Evolutionary conservation across 2,329 filamentous ascomycete genomes (phyloP), one percentile per base, ranked within the genome.

Genomic region (Gnomoniopsis smithogilvyi): DNA sequence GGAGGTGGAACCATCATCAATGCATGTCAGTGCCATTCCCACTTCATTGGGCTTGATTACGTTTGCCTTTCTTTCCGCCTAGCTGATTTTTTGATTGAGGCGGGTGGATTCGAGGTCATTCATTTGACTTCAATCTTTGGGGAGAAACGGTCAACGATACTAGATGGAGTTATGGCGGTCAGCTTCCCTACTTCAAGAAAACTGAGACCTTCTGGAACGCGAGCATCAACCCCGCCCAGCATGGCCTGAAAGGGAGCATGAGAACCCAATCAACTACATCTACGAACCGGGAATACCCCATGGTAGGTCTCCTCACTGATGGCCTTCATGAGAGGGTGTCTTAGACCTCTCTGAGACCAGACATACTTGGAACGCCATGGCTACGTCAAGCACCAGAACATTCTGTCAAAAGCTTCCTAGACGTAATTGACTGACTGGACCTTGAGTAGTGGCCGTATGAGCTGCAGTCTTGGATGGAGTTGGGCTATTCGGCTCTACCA

Each of bases 101-200:
- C 2, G 43, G 30, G 8, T 76, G 77, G 68, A 69, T 74, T 21
- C 73, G 76, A 36, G 76, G 76, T 7, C 68, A 70, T n/a, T 65
- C 66, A n/a, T 66, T 66, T 24, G 76, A 79, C 60, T 80, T 74
- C 60, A 70, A 79, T 50, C 67, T 69, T 56, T 80, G 77, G 78
- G 76, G 72, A 2, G 36, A 67, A 47, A 21, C 64, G 53, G 52
- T 65, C 51, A 14, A 49, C 17, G 77, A 80, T 58, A 38, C 67
- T 3, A 63, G 68, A 19, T 81, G 77, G 72, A 71, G 70, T 53
- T 77, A 73, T 49, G 66, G 74, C 0, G 68, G 68, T 10, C 70
- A 79, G 51, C 67, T 76, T 12, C 72, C 72, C 2, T 81, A 78
- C 61, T 73, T 76, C 59, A 66, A 67, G 48, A 72, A 68, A 59